These are phyloP conservation scores for Thyridium curvatum DNA, from an alignment of 2,329 filamentous ascomycete genomes.

Conservation along the genomic window DNA sequence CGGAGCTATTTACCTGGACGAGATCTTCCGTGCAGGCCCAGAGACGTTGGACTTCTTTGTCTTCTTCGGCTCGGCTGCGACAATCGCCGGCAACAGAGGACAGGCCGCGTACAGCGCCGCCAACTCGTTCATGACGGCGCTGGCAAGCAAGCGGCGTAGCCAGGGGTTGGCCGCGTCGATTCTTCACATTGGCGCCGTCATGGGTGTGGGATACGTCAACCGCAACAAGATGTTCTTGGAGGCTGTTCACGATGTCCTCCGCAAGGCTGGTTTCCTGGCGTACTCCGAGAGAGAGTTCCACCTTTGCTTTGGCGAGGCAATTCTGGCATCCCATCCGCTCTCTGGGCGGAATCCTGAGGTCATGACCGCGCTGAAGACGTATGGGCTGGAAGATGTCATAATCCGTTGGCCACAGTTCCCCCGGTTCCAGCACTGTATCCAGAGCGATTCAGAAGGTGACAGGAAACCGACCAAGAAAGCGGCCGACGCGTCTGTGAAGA, in stretches of 20 bases:
- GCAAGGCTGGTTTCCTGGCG: background rate
- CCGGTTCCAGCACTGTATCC: background rate
- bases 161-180: slow-evolving; percentile 24
- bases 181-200: slow-evolving; percentile 11
- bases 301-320: background rate
- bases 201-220: slow-evolving; percentile 1
- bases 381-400: background rate
- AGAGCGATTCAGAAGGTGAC: slow-evolving; percentile 1
- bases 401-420: slow-evolving; percentile 1
- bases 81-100: slow-evolving; percentile 12
- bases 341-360: background rate
- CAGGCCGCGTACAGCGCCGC: slow-evolving; percentile 35
- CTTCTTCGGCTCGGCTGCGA: slow-evolving; percentile 18
- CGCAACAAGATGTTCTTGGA: background rate
- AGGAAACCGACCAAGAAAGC: slow-evolving; percentile 1
- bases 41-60: slow-evolving; percentile 29
- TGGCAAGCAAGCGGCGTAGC: slow-evolving; percentile 21
- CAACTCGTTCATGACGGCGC: slow-evolving; percentile 27
- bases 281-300: slow-evolving; percentile 2
- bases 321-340: background rate
- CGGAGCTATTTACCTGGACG: no score
- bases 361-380: slow-evolving; percentile 1
- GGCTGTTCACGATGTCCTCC: background rate
- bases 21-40: no score
- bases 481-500: slow-evolving; percentile 1